These are phyloP conservation scores for Trichoderma reesei DNA, from an alignment of 495 filamentous ascomycete genomes.

Conservation along the genomic window DNA sequence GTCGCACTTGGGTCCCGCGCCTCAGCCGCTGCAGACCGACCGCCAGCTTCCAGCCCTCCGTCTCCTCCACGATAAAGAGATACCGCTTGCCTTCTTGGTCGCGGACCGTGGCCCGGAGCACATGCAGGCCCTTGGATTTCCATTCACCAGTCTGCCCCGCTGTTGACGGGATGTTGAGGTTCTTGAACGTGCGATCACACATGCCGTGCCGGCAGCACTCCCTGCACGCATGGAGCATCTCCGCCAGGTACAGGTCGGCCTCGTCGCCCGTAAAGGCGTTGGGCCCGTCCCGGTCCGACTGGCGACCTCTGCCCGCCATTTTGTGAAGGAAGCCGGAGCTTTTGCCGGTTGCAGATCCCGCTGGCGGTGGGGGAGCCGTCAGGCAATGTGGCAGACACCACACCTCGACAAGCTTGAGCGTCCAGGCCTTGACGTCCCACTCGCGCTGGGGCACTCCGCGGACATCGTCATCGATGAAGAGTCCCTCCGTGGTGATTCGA, in stretches of 20 bases:
- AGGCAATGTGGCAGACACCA: conserved; percentile 56
- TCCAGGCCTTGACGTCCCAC: conserved; percentile 99
- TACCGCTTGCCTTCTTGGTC: conserved; percentile 78
- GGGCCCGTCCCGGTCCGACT: conserved; percentile 37
- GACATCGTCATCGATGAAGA: conserved; percentile 94
- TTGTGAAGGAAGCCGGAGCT: conserved; percentile 33
- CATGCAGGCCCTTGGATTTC: conserved; percentile 50
- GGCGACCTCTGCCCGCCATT: conserved; percentile 25
- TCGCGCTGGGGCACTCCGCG: conserved; percentile 79
- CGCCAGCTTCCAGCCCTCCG: conserved; percentile 89
- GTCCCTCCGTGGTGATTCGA: conserved; percentile 74
- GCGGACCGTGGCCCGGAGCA: conserved; percentile 70
- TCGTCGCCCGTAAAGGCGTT: conserved; percentile 47
- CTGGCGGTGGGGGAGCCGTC: conserved; percentile 17
- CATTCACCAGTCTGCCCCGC: conserved; percentile 42
- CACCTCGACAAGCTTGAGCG: conserved; percentile 82
- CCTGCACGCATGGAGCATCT: conserved; percentile 52
- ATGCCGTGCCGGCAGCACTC: conserved; percentile 44
- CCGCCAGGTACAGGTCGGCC: conserved; percentile 48
- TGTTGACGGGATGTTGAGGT: conserved; percentile 12
- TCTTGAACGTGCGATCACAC: conserved; percentile 12
- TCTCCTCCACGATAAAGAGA: conserved; percentile 70
- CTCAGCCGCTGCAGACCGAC: conserved; percentile 67
- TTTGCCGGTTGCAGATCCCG: conserved; percentile 18
- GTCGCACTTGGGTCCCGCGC: conserved; percentile 57